These are phyloP conservation scores for Fusarium annulatum DNA, from an alignment of 2,329 filamentous ascomycete species.

Conservation along the genomic window DNA sequence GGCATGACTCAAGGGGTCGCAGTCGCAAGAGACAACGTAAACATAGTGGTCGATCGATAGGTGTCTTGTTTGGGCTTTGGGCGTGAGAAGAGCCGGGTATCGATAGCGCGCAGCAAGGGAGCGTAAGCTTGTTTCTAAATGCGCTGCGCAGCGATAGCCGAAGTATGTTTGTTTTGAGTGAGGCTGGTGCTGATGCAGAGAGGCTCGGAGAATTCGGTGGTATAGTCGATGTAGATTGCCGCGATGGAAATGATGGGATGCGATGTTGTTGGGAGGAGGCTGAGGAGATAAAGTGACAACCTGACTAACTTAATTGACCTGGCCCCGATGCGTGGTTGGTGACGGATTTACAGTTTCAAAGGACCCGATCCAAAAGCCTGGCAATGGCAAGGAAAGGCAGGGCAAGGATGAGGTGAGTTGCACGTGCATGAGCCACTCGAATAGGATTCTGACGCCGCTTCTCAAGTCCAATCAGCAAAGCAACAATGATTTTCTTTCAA, in stretches of 20 bases:
- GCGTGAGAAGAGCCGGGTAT: constrained; percentile 17
- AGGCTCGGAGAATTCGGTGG: background rate
- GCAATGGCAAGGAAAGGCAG: constrained; percentile 6
- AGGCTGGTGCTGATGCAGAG: constrained; percentile 9
- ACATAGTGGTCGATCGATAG: constrained; percentile 37
- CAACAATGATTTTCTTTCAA: background rate
- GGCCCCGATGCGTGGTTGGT: constrained; percentile 27
- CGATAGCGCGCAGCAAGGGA: constrained; percentile 31
- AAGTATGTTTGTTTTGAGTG: background rate
- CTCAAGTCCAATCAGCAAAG: background rate
- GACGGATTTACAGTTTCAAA: constrained; percentile 40
- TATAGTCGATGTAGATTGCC: constrained; percentile 19
- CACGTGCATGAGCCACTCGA: constrained; percentile 36
- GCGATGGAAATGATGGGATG: background rate
- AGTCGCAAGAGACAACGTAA: constrained; percentile 35
- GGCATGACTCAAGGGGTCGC: constrained; percentile 44
- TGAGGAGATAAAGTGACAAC: constrained; percentile 28
- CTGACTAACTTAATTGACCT: constrained; percentile 14
- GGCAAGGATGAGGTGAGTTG: constrained; percentile 35
- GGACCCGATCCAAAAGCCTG: constrained; percentile 21
- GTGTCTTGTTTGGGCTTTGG: constrained; percentile 12
- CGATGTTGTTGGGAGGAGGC: constrained; percentile 29
- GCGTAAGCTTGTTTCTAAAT: constrained; percentile 17
- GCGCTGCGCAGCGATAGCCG: constrained; percentile 10
- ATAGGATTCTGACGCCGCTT: constrained; percentile 21